Base-by-base conservation (phyloP, 2,329 filamentous ascomycete species). In the Pochonia chlamydosporia region DNA sequence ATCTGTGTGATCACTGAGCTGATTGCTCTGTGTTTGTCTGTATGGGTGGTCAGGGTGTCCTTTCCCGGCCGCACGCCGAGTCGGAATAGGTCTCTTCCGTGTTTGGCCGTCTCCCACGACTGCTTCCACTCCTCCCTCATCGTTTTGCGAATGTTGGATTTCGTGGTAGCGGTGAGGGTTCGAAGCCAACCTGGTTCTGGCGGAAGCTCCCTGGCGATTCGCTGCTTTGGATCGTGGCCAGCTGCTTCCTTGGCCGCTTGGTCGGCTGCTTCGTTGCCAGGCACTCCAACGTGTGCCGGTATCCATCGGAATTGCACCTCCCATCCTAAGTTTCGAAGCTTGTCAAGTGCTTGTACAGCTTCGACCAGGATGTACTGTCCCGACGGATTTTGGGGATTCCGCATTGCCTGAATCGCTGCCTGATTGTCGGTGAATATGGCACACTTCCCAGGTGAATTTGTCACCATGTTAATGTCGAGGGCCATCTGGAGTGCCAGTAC, bases 371-470 rank as follows among this genome's bases (percentile, higher is more conserved):
- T 59, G 41, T 64, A 63, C 47, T 62, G 51, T 35, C 60, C 54
- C 0, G 58, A 64, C 25, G 55, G 56, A 40, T 47, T 40, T 33
- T 58, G 56, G 8, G 56, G 60, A 40, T 59, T 57, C 26, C 16
- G 39, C 13, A 60, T 54, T n/a, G 58, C 60, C 48, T 56, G 51
- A 23, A 63, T 61, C 24, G 59, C 58, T 8, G 59, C 60, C 39
- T 64, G 53, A 47, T 63, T 66, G 44, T 63, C 55, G 16, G 59
- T 62, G 44, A 63, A 64, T 48, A 61, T 57, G 46, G 48, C 49
- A 48, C 49, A 58, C 41, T 49, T 54, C 41, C 54, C 52, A 36
- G 52, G 45, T 24, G 31, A 39, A 14, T 10, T 20, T 9, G 36
- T 50, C 26, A 30, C 42, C 35, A 44, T 28, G 13, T 56, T 40